Percentiles rank a stretch among this genome's conserved stretches.
Evolutionary conservation across 192 early-diverging fungal genomes (phyloP).

Genomic region (Umbelopsis ramanniana): DNA sequence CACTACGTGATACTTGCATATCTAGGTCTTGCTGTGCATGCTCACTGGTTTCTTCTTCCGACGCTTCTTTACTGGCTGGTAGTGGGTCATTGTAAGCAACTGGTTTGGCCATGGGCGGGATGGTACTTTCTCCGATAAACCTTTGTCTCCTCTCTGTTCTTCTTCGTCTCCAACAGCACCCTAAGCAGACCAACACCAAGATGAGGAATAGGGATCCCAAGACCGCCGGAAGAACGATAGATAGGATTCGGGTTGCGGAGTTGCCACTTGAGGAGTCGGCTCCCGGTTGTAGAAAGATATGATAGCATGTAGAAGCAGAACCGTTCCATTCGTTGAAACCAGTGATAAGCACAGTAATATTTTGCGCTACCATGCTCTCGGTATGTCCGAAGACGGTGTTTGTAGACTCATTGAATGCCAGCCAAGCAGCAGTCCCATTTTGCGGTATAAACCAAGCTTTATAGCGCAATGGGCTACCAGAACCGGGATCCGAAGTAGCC

Average conservation of each 20-base stretch:
- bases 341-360: not conserved
- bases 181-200: not conserved
- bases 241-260: not conserved
- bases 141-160: not conserved
- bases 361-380: not conserved
- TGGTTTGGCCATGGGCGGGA: constrained; percentile 12
- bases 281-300: constrained; percentile 8
- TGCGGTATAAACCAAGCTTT: not conserved
- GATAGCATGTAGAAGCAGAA: not conserved
- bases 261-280: not conserved
- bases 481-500: not conserved
- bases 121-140: not conserved
- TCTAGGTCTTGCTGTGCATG: not conserved
- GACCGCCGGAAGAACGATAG: not conserved
- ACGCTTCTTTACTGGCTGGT: not conserved
- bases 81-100: constrained; percentile 14
- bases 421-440: constrained; percentile 1
- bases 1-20: not conserved
- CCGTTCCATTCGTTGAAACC: constrained; percentile 7
- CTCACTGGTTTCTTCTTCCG: not conserved
- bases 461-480: not conserved
- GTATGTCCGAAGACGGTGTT: not conserved
- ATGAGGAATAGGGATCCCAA: not conserved
- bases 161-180: not conserved
- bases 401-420: not conserved